Percentiles rank a stretch among this genome's conserved stretches.
phyloP scores from a whole-genome alignment of 108 stramenopile species.

The Schizochytrium sp. region DNA sequence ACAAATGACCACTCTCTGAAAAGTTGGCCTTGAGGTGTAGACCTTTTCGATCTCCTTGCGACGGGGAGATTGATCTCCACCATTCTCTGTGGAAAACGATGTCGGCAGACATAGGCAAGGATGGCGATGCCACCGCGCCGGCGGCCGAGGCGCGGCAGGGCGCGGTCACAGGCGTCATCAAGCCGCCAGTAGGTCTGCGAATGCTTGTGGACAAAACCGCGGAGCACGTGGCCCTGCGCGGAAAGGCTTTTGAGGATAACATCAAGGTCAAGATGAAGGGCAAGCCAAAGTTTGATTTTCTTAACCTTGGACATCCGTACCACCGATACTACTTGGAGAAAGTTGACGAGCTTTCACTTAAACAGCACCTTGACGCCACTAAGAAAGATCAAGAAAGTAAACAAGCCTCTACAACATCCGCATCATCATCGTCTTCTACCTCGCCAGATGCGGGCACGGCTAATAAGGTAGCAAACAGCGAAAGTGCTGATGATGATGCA shows the following conservation, averaged over 20 bases:
- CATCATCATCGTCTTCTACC: neutral
- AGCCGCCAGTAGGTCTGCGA: constrained; percentile 32
- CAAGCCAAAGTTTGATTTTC: constrained; percentile 51
- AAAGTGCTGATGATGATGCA: neutral
- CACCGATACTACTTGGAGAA: constrained; percentile 47
- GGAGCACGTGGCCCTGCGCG: constrained; percentile 49
- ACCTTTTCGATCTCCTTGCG: too few species aligned
- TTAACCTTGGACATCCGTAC: constrained; percentile 53
- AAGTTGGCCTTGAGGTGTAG: too few species aligned
- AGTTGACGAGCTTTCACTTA: constrained; percentile 51
- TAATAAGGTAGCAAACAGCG: too few species aligned
- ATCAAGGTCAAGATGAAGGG: constrained; percentile 31
- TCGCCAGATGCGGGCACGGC: neutral
- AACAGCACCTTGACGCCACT: constrained; percentile 29
- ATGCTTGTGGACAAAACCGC: constrained; percentile 56
- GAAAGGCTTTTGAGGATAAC: constrained; percentile 33
- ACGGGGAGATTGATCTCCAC: too few species aligned
- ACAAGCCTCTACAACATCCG: neutral
- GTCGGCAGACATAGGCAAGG: neutral
- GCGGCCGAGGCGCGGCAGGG: constrained; percentile 1
- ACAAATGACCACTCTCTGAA: too few species aligned
- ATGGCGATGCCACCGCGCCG: neutral
- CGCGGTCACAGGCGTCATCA: constrained; percentile 42
- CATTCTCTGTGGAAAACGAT: too few species aligned
- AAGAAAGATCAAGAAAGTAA: neutral